These are phyloP conservation scores for Pseudocercospora pini-densiflorae DNA, from an alignment of 2,329 filamentous ascomycete species.

Conservation along the genomic window DNA sequence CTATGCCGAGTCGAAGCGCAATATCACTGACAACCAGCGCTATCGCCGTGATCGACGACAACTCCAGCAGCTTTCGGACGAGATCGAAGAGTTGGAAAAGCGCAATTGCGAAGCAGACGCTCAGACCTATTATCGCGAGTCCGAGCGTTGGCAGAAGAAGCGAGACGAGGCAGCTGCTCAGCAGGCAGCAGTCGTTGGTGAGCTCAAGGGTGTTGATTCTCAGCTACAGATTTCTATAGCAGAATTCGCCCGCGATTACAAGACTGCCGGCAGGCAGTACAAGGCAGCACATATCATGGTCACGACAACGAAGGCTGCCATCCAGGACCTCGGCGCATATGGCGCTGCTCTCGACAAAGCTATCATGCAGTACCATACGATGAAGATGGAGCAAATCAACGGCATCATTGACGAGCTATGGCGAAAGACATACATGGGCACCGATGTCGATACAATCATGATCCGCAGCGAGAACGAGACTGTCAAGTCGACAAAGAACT, in stretches of 20 bases:
- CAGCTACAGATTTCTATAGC: slow-evolving; percentile 72
- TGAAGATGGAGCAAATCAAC: slow-evolving; percentile 99
- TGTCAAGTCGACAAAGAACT: slow-evolving; percentile 73
- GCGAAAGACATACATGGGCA: slow-evolving; percentile 95
- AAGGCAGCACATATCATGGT: slow-evolving; percentile 88
- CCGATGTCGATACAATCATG: slow-evolving; percentile 94
- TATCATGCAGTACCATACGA: slow-evolving; percentile 92
- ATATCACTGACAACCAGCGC: slow-evolving; percentile 85
- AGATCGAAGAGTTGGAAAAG: slow-evolving; percentile 75
- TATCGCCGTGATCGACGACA: slow-evolving; percentile 77
- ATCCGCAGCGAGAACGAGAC: slow-evolving; percentile 91
- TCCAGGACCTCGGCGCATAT: slow-evolving; percentile 87
- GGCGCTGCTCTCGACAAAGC: slow-evolving; percentile 86
- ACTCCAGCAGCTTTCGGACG: slow-evolving; percentile 67
- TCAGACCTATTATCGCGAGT: slow-evolving; percentile 71
- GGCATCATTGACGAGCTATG: slow-evolving; percentile 94
- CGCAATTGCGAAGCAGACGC: slow-evolving; percentile 85
- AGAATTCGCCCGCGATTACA: slow-evolving; percentile 87
- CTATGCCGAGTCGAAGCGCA: slow-evolving; percentile 80
- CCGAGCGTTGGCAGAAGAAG: slow-evolving; percentile 67
- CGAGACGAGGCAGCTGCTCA: slow-evolving; percentile 73
- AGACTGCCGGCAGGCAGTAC: slow-evolving; percentile 78
- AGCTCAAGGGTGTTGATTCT: slow-evolving; percentile 82
- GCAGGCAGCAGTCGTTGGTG: slow-evolving; percentile 73
- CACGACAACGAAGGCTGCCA: slow-evolving; percentile 87